Percentiles rank a stretch among this genome's conserved stretches.
phyloP scores from a whole-genome alignment of 148 eudicot genomes.

The Chenopodium formosanum region DNA sequence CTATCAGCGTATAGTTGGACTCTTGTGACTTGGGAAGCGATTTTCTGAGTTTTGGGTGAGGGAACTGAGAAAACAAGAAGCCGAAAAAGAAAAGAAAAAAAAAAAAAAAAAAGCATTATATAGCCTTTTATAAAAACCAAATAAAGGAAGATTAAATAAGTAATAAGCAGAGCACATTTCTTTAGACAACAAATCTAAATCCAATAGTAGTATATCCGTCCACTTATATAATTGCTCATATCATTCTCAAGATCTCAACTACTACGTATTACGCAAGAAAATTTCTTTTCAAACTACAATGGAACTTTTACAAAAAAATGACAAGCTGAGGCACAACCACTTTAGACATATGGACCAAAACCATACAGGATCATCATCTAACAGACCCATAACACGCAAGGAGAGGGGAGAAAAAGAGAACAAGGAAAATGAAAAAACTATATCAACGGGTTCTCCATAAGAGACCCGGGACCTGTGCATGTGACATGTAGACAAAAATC shows the following conservation, averaged over 20 bases:
- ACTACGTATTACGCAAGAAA: neutral
- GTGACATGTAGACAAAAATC: constrained; percentile 24
- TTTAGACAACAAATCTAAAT: constrained; percentile 16
- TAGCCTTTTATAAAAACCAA: too few relatives aligned
- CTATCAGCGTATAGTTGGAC: too few relatives aligned
- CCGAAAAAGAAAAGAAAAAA: too few relatives aligned
- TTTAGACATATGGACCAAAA: constrained; percentile 8
- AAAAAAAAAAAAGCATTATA: too few relatives aligned
- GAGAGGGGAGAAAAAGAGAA: neutral
- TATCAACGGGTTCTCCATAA: neutral
- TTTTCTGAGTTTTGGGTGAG: too few relatives aligned
- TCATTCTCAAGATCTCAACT: neutral
- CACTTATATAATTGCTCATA: constrained; percentile 3
- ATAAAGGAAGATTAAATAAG: neutral
- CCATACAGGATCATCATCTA: constrained; percentile 11
- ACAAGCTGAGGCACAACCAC: constrained; percentile 5
- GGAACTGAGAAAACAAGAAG: too few relatives aligned
- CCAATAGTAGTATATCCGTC: constrained; percentile 3
- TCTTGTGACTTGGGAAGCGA: too few relatives aligned
- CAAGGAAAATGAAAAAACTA: neutral
- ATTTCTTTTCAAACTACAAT: constrained; percentile 8
- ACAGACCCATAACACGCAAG: constrained; percentile 1
- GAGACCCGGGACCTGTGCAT: constrained; percentile 10
- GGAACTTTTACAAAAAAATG: constrained; percentile 24
- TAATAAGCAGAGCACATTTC: constrained; percentile 13